These are phyloP conservation scores for Theobroma cacao DNA, from an alignment of 345 rosid species.

Conservation along the genomic window DNA sequence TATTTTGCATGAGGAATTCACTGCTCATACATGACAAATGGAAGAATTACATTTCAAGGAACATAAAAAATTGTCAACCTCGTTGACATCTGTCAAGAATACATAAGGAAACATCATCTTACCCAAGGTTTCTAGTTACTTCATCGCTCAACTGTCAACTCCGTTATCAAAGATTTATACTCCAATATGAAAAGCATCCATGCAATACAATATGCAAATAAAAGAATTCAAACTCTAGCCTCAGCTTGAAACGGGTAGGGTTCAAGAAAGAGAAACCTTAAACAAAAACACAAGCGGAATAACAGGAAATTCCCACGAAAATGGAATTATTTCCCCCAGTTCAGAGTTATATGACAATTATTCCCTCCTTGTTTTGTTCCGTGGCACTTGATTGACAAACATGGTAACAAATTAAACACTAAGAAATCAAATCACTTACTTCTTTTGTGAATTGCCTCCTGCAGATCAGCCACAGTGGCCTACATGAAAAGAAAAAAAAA, in stretches of 20 bases:
- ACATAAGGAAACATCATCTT: background rate
- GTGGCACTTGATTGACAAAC: background rate
- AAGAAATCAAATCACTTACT: constrained; percentile 41
- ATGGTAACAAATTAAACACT: background rate
- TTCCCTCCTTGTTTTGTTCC: background rate
- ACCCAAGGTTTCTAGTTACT: background rate
- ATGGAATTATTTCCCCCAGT: background rate
- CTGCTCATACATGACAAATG: background rate
- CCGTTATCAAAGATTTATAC: background rate
- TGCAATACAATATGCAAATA: background rate
- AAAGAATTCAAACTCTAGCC: background rate
- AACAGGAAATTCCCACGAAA: background rate
- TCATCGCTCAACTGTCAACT: background rate
- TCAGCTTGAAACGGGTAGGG: background rate
- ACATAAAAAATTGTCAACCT: background rate
- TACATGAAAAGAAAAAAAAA: constrained; percentile 23
- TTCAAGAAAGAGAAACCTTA: background rate
- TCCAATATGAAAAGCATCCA: too few species aligned
- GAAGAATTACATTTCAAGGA: background rate
- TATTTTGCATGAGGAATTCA: background rate
- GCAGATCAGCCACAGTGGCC: constrained; percentile 95
- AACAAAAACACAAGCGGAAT: background rate
- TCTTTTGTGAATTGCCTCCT: constrained; percentile 80
- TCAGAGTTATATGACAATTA: background rate
- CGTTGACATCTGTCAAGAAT: background rate